These are phyloP conservation scores for Backusella morwellensis DNA, from an alignment of 192 early-diverging fungal species.

Conservation along the genomic window DNA sequence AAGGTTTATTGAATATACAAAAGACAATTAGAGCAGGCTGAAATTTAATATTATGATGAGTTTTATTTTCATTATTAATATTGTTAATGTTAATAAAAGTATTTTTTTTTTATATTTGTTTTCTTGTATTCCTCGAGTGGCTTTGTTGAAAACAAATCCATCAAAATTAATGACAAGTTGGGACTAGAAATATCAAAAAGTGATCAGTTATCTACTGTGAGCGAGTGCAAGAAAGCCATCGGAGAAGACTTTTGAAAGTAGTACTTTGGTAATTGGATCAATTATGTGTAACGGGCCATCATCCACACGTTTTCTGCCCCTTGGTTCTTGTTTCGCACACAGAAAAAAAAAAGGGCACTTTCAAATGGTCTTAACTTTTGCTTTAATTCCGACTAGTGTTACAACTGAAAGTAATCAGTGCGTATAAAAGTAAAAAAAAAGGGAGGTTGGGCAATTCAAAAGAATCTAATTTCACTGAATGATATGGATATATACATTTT, in stretches of 20 bases:
- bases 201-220: background rate
- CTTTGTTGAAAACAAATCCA: too few relatives aligned
- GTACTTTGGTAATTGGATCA: background rate
- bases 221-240: background rate
- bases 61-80: too few relatives aligned
- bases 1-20: too few relatives aligned
- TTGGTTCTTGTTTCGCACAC: background rate
- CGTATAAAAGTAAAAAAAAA: background rate
- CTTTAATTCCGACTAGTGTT: background rate
- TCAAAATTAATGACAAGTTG: background rate
- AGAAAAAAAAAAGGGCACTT: background rate
- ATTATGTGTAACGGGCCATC: background rate
- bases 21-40: background rate
- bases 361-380: background rate
- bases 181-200: background rate
- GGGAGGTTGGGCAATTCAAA: background rate
- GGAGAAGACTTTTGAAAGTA: background rate
- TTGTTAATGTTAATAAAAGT: too few relatives aligned
- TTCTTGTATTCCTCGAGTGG: too few relatives aligned
- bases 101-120: too few relatives aligned
- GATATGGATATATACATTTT: background rate
- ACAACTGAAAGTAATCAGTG: background rate
- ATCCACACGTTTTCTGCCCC: background rate
- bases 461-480: background rate
- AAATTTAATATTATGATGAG: background rate